A percentile compares a stretch with the other conserved stretches of the same genome.
Conservation (phyloP, 192 early-diverging fungal species). For the Podochytrium sp. region DNA sequence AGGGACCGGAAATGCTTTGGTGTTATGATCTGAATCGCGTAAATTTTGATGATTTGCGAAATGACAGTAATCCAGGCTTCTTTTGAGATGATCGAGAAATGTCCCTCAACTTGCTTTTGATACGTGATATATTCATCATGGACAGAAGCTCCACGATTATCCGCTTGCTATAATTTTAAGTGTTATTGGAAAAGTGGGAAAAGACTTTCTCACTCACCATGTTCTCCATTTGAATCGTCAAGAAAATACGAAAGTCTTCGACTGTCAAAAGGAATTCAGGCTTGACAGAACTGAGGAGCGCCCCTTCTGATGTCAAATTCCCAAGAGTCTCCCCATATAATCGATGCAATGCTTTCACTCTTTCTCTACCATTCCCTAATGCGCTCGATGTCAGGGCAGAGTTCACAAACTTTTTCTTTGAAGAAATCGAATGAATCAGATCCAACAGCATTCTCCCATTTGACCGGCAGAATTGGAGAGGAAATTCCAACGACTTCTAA, state of each 20-base stretch:
- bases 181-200: too few relatives aligned
- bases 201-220: slow-evolving; percentile 17
- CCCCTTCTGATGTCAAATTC: slow-evolving; percentile 40
- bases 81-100: slow-evolving; percentile 47
- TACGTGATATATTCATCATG: slow-evolving; percentile 46
- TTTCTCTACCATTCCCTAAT: slow-evolving; percentile 22
- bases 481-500: slow-evolving; percentile 36
- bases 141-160: slow-evolving; percentile 22
- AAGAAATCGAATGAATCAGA: slow-evolving; percentile 47
- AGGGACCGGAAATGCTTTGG: slow-evolving; percentile 35
- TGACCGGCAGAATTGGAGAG: slow-evolving; percentile 17
- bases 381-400: background rate
- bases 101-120: slow-evolving; percentile 19
- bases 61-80: slow-evolving; percentile 54
- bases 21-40: slow-evolving; percentile 31
- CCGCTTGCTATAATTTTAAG: slow-evolving; percentile 16
- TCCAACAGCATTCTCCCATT: slow-evolving; percentile 39
- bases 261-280: slow-evolving; percentile 50
- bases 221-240: slow-evolving; percentile 5
- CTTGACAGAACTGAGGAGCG: slow-evolving; percentile 47
- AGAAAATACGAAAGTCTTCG: slow-evolving; percentile 41
- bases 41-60: slow-evolving; percentile 52
- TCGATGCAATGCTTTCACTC: slow-evolving; percentile 18
- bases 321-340: slow-evolving; percentile 42
- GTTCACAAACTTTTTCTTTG: slow-evolving; percentile 15